phyloP scores from a whole-genome alignment of 73 alveolate species.

The Durusdinium trenchii region DNA sequence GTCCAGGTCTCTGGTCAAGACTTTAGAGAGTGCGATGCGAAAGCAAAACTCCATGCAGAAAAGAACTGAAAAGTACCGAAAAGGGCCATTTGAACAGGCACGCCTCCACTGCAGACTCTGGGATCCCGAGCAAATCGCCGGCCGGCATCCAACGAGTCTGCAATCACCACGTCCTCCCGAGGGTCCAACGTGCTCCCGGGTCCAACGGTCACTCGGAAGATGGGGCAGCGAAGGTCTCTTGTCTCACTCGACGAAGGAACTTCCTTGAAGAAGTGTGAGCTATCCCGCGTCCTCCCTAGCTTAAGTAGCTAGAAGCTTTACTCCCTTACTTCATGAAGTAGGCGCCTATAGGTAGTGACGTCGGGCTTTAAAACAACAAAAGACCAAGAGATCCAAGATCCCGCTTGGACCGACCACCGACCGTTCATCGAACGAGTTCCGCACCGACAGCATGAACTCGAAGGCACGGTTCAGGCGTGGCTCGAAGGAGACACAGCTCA shows the following conservation, averaged over 20 bases:
- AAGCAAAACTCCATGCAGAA: not conserved
- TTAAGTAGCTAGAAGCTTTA: no score
- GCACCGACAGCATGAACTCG: constrained; percentile 80
- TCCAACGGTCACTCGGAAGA: no score
- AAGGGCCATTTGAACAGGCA: not conserved
- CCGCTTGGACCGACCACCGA: not conserved
- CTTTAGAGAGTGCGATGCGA: not conserved
- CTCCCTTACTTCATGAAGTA: no score
- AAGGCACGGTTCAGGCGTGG: constrained; percentile 70
- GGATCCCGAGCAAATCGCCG: constrained; percentile 29
- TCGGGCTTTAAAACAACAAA: not conserved
- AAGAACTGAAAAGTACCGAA: not conserved
- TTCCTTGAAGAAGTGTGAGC: no score
- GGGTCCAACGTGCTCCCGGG: no score
- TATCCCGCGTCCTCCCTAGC: no score
- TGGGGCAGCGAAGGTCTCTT: no score
- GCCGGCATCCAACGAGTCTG: constrained; percentile 60
- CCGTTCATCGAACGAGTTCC: no score
- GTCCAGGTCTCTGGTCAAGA: not conserved
- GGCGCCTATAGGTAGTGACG: no score
- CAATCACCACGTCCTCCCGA: constrained; percentile 55
- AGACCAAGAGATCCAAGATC: not conserved
- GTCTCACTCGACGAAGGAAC: no score
- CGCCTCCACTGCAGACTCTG: not conserved
- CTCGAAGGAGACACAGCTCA: constrained; percentile 76